phyloP scores from a whole-genome alignment of 2,329 filamentous ascomycete genomes.

The Ophiostoma sp. region DNA sequence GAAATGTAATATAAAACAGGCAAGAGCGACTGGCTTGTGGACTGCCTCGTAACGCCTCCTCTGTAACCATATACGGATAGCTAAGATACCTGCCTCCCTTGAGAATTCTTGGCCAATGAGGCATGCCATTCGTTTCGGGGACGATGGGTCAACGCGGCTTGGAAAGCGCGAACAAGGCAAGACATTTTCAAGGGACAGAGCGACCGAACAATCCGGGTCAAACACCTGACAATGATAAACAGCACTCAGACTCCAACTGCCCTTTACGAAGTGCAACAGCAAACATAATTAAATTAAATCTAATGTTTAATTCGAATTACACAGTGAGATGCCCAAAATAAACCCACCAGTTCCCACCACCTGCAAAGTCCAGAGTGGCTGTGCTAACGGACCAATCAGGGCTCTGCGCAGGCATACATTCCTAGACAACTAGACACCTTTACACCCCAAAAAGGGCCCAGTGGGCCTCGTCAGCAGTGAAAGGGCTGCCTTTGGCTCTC shows the following conservation, averaged over 20 bases:
- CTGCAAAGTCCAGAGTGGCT: slow-evolving; percentile 25
- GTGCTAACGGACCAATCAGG: slow-evolving; percentile 23
- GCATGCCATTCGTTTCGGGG: slow-evolving; percentile 20
- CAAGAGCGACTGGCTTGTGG: slow-evolving; percentile 9
- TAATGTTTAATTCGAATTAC: neutral
- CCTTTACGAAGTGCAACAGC: neutral
- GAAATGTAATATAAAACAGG: slow-evolving; percentile 10
- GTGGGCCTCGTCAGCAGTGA: slow-evolving; percentile 12
- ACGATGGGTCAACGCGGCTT: neutral
- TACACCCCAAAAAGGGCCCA: neutral
- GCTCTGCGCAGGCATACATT: slow-evolving; percentile 8
- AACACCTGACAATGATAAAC: neutral
- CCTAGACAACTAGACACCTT: neutral
- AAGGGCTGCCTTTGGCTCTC: neutral
- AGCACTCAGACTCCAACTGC: slow-evolving; percentile 3
- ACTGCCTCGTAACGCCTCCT: slow-evolving; percentile 8
- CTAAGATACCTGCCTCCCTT: slow-evolving; percentile 8
- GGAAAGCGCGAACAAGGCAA: slow-evolving; percentile 17
- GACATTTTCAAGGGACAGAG: neutral
- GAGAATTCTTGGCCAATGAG: slow-evolving; percentile 18
- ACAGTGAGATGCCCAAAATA: neutral
- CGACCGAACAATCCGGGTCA: neutral
- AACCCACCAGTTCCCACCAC: neutral
- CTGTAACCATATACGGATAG: neutral
- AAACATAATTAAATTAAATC: neutral